Percentiles rank a stretch among this genome's conserved stretches.
Evolutionary conservation across 1,139 yeast species (phyloP).

Genomic region (Williopsis jadinii): DNA sequence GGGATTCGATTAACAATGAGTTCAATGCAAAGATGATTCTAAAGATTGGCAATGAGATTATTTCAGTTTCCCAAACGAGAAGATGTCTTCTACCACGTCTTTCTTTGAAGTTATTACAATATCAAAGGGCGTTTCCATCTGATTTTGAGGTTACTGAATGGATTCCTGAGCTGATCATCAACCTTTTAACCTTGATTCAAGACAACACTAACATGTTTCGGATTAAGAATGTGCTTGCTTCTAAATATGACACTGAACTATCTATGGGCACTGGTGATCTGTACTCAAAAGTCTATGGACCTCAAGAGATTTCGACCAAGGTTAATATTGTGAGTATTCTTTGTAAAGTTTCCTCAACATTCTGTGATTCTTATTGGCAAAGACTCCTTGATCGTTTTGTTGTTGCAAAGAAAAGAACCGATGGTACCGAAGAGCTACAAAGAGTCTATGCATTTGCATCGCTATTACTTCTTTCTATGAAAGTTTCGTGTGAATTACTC

Average conservation of each 20-base stretch:
- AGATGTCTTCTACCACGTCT: conserved; percentile 62
- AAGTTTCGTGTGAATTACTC: conserved; percentile 15
- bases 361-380: conserved; percentile 36
- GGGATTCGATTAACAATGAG: conserved; percentile 24
- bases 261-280: conserved; percentile 24
- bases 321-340: conserved; percentile 42
- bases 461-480: conserved; percentile 33
- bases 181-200: conserved; percentile 44
- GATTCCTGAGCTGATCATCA: conserved; percentile 47
- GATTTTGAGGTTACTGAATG: conserved; percentile 40
- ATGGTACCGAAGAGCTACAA: conserved; percentile 62
- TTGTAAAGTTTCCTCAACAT: conserved; percentile 28
- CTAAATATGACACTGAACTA: conserved; percentile 25
- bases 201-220: conserved; percentile 49
- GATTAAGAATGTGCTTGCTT: conserved; percentile 52
- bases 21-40: conserved; percentile 26
- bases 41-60: conserved; percentile 36
- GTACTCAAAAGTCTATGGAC: conserved; percentile 51
- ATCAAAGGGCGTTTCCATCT: conserved; percentile 29
- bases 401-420: conserved; percentile 46
- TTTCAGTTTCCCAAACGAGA: conserved; percentile 52
- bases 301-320: conserved; percentile 50
- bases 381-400: conserved; percentile 37
- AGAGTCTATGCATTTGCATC: conserved; percentile 55
- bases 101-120: conserved; percentile 35